Evolutionary conservation across 306 rosid genomes (phyloP), one percentile per base, ranked within the genome.

Genomic region (Lithocarpus polystachyus): DNA sequence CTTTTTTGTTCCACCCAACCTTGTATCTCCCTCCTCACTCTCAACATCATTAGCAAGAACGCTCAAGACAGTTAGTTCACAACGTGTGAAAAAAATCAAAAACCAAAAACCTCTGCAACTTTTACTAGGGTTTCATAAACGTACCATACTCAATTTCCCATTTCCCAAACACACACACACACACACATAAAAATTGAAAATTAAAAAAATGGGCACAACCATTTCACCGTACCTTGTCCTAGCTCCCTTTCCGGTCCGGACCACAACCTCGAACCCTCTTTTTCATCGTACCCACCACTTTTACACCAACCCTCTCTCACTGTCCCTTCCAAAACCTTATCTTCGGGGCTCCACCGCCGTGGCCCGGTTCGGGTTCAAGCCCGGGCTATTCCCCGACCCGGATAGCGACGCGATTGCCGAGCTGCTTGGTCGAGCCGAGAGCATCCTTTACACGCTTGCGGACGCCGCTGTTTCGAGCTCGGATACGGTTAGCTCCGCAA

Each of bases 401-500:
- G 90, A 87, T 6, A 71, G 26, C 40, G 84, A 74, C 55, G 40
- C 84, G 7, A 5, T 90, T 3, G 81, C 79, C 77, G 99, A 87
- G 62, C 78, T 96, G 61, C 55, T 91, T 13, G 84, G 65, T 33
- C 82, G 91, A 82, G 98, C 94, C 51, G 99, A 96, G 83, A 86
- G 89, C 67, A 57, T 96, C 26, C 45, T 96, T 12, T 96, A 96
- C 80, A 93, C 97, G 53, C 24, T 96, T 75, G 99, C 99, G 0
- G 99, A 93, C 75, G 96, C 96, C 20, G 93, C 97, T 53, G 97
- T 91, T 28, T 79, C 97, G 1, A 70, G 91, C 61, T 65, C 96
- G 29, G 97, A 92, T n/a, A 35, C 86, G 10, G 61, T 74, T 19
- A 76, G 82, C 13, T 68, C 87, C 48, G 61, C 88, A n/a, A 83